Conservation (phyloP, 306 rosid genomes). For the Ochetophila trinervis region DNA sequence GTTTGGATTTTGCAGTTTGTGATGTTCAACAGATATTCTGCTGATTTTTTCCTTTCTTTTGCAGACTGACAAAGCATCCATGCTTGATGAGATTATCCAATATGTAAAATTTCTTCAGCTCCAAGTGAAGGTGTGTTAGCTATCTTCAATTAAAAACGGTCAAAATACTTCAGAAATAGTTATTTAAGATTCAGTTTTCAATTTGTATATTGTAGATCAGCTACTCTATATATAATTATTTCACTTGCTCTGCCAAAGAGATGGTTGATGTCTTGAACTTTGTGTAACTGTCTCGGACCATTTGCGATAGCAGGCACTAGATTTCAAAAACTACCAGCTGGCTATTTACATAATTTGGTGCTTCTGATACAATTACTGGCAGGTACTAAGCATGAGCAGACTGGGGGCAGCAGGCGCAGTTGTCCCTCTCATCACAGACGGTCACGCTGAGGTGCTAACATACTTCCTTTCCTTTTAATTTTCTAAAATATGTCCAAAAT, state of each 20-base stretch:
- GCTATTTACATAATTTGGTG: neutral
- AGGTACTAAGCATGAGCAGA: slow-evolving; percentile 40
- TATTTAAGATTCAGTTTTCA: neutral
- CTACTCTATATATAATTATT: neutral
- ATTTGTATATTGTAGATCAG: neutral
- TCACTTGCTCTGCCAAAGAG: neutral
- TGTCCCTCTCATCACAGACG: slow-evolving; percentile 12
- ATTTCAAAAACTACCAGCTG: neutral
- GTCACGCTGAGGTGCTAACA: slow-evolving; percentile 22
- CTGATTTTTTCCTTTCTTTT: neutral
- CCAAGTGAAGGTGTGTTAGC: slow-evolving; percentile 40
- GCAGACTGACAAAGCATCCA: slow-evolving; percentile 48
- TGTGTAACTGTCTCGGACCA: neutral
- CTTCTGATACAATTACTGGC: slow-evolving; percentile 1
- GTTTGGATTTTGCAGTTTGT: too few species aligned
- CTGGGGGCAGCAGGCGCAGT: slow-evolving; percentile 25
- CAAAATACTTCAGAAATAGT: neutral
- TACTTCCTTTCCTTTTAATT: neutral
- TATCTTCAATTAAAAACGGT: neutral
- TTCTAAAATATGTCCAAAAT: neutral
- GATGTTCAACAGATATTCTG: too few species aligned
- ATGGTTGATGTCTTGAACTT: neutral
- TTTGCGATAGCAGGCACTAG: neutral
- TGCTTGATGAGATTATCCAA: slow-evolving; percentile 53
- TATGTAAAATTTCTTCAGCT: slow-evolving; percentile 46